These are phyloP conservation scores for Boletales sp. DNA, from an alignment of 768 basidiomycete species.

Conservation along the genomic window DNA sequence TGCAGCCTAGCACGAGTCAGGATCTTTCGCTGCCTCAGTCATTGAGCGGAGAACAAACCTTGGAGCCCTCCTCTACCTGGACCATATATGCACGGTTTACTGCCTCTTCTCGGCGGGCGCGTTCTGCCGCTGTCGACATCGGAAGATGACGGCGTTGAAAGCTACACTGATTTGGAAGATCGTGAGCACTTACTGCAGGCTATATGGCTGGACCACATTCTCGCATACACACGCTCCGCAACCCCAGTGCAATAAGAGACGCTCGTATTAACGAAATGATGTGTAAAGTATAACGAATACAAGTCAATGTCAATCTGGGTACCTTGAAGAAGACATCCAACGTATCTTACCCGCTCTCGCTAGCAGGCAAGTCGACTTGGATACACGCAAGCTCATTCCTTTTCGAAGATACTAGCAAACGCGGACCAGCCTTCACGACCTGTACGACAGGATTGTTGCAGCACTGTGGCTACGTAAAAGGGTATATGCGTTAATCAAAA, in stretches of 20 bases:
- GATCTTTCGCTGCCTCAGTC: neutral
- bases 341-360: neutral
- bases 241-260: too few species aligned
- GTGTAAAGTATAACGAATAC: too few species aligned
- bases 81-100: slow-evolving; percentile 56
- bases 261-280: too few species aligned
- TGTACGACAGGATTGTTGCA: slow-evolving; percentile 38
- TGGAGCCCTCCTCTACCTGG: slow-evolving; percentile 55
- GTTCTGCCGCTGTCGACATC: slow-evolving; percentile 26
- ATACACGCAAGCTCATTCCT: slow-evolving; percentile 30
- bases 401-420: slow-evolving; percentile 38
- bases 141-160: neutral
- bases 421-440: slow-evolving; percentile 32
- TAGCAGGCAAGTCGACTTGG: slow-evolving; percentile 9
- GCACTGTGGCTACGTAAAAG: slow-evolving; percentile 29
- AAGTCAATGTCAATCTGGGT: too few species aligned
- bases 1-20: slow-evolving; percentile 42
- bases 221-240: too few species aligned
- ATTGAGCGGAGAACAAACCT: slow-evolving; percentile 37
- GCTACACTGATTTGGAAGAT: neutral
- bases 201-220: too few species aligned
- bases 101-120: slow-evolving; percentile 47
- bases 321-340: too few species aligned
- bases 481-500: neutral
- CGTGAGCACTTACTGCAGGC: neutral